Conservation (phyloP, 768 basidiomycete genomes). For the Collybia mongolica region DNA sequence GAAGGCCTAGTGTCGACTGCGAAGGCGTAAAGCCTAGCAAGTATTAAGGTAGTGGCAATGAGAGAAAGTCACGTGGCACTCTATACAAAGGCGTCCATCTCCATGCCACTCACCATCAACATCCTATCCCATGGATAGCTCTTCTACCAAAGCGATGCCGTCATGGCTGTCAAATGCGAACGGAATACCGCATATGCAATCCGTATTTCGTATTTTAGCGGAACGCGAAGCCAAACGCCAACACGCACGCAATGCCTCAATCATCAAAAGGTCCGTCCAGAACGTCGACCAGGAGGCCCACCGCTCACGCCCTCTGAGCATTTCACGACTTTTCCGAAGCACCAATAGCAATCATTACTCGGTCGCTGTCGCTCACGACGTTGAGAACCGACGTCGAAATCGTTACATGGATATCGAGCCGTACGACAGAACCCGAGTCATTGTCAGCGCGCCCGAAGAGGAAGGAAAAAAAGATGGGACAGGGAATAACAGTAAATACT, state of each 20-base stretch:
- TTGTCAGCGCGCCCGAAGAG: conserved; percentile 20
- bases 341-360: conserved; percentile 49
- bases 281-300: background rate
- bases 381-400: conserved; percentile 48
- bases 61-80: no score
- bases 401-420: conserved; percentile 75
- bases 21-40: background rate
- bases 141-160: background rate
- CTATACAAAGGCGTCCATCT: no score
- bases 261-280: no score
- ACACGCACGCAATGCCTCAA: conserved; percentile 10
- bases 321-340: background rate
- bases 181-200: conserved; percentile 3
- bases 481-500: conserved; percentile 45
- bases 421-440: conserved; percentile 79
- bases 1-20: no score
- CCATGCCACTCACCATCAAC: background rate
- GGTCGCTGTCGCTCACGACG: conserved; percentile 43
- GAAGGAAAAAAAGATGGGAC: background rate
- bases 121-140: background rate
- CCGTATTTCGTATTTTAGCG: conserved; percentile 8
- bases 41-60: background rate
- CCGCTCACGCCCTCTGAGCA: background rate
- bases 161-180: conserved; percentile 14
- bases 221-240: conserved; percentile 14